Evolutionary conservation across 176 grass and related monocot genomes (phyloP).

Genomic region (Avena insularis): DNA sequence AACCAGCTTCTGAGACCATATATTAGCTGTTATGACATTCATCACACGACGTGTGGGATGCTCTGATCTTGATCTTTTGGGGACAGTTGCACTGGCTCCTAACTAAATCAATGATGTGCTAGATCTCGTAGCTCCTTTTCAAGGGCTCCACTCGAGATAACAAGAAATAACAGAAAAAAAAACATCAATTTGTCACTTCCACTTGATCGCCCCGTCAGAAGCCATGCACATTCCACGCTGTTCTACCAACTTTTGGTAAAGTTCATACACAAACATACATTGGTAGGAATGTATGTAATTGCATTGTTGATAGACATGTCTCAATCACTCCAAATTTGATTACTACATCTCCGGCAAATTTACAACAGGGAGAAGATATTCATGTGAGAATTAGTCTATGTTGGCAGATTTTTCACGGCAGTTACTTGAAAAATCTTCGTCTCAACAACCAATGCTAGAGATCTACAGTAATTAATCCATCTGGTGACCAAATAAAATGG

Average conservation of each 20-base stretch:
- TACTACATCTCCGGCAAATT: background rate
- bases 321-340: background rate
- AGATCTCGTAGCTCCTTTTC: background rate
- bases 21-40: background rate
- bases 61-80: background rate
- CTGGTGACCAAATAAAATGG: background rate
- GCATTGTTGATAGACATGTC: background rate
- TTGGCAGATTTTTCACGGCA: background rate
- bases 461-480: background rate
- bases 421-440: background rate
- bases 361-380: background rate
- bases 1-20: background rate
- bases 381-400: background rate
- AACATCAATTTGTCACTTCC: too few relatives aligned
- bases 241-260: background rate
- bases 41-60: slow-evolving; percentile 42
- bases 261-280: background rate
- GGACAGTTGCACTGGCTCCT: background rate
- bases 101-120: too few relatives aligned
- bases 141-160: background rate
- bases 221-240: background rate
- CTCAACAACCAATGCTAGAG: background rate
- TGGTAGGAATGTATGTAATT: too few relatives aligned
- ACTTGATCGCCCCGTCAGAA: background rate
- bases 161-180: too few relatives aligned